Evolutionary conservation across 1,139 yeast genomes (phyloP), one percentile per base, ranked within the genome.

Genomic region (Lodderomyces orthopsilosis): DNA sequence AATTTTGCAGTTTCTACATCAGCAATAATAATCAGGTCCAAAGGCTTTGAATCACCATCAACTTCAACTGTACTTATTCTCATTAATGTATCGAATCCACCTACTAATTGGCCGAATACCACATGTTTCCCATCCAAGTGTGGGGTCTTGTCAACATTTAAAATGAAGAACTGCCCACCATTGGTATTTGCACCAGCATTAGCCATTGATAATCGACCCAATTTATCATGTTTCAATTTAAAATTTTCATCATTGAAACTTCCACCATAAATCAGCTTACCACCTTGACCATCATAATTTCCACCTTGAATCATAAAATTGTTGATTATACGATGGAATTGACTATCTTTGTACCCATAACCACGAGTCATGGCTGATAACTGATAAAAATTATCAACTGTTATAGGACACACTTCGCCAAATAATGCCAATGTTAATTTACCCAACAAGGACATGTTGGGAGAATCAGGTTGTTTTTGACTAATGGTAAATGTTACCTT

Each of bases 71-170:
- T 44, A 48, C 75, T 79, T 27, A 79, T 49, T 35, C 55, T 57
- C 6, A 61, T 61, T 23, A 79, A 56, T 1, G 68, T 64, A 2
- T 70, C 76, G 35, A 61, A 60, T 0, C 77, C 77, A 18, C 51
- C 58, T n/a, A 78, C 61, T 7, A 79, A 65, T 47, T 70, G 74
- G 2, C 85, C 86, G 57, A 81, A 79, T 0, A 80, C 75, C 12
- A 82, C 81, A 51, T 79, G 79, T 40, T 67, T 65, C 2, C 82
- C 83, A 56, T 81, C 81, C 46, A 82, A 62, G 49, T 68, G 65
- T 1, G 64, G 59, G 35, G 56, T 55, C 14, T 53, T 46, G 4
- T 61, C 58, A 4, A 41, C 52, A 15, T 65, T 63, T 41, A 70
- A 61, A 39, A 72, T 69, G 57, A 71, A 72, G 54, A 71, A 72